Base-by-base conservation (phyloP, 2,329 filamentous ascomycete species). In the Penicillium janthinellum region DNA sequence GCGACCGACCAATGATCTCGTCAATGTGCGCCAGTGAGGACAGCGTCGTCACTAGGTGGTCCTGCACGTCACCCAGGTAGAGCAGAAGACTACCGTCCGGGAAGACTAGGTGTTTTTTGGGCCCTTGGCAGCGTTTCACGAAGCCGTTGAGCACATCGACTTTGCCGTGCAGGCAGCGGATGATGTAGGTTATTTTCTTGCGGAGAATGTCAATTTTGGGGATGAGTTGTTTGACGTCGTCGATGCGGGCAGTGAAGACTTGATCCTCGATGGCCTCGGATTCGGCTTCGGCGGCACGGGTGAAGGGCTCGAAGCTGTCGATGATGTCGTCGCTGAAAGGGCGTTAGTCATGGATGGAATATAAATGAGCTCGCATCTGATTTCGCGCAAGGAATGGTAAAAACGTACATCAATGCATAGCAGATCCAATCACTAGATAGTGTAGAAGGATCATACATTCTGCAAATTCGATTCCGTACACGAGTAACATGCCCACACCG, bases 1-100 rank as follows among this genome's bases (percentile, higher is more conserved):
- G 94, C 1, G 90, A 89, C 22, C 95, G 89, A 15, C 90, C 91
- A 39, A 98, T 84, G 82, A 99, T 97, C 83, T 97, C 97, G 75
- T 99, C 95, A 67, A 96, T 96, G 73, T 98, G 94, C 0, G 86
- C 85, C 63, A 99, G 79, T 75, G 95, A 97, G 67, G 90, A 93
- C 84, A 96, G 92, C 89, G 97, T 98, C 22, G 95, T 99, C 53
- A 98, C 90, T 45, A 98, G 92, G 83, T 99, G 95, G 77, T 99
- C 95, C 76, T 99, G 95, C 62, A 98, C 96, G 77, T 99, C 95
- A 68, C 91, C 91, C 20, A 99, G 86, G 73, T 98, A 99, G 70
- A 98, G 85, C 37, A 93, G 92, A 58, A 98, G 95, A 70, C 98
- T 94, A 78, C 95, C 94, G 17, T 92, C 90, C 1, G 95, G 94